Evolutionary conservation across 371 early-diverging fungal species (phyloP), one percentile per base, ranked within the genome.

Genomic region (Circinella umbellata): DNA sequence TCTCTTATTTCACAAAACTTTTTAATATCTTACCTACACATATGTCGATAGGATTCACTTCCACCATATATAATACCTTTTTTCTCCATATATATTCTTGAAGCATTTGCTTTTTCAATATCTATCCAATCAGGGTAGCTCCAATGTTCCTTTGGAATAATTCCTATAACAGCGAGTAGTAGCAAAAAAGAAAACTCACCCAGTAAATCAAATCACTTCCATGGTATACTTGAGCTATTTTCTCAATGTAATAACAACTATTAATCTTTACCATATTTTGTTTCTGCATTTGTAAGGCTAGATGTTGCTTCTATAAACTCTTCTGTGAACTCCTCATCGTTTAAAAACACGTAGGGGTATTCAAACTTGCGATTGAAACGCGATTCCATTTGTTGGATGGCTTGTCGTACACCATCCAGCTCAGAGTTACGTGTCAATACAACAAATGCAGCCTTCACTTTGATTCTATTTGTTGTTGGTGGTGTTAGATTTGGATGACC

Each of bases 321-420:
- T 0, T 90, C 86, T 0, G 90, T 89, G 71, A 97, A 98, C 4
- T 90, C 88, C 34, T 84, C 86, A 66, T 98, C 93, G 74, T 93
- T 95, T 47, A 94, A 68, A 70, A 93, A 92, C 17, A 98, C 93
- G 80, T 95, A 98, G 3, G 97, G 97, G 76, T 97, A 98, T 69
- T 90, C 76, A 81, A 86, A 94, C 27, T 86, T 80, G 60, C 77
- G 79, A 72, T 98, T 98, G 81, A 96, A 96, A 20, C 90, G 79
- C 61, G 92, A 89, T 74, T 97, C 96, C 42, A 96, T 83, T 76
- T 92, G 88, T 17, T 77, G 82, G 75, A 99, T 86, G 0, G 95
- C 85, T 9, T 73, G 73, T 35, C 80, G 74, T 53, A 96, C 83
- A 0, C 84, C 90, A 39, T 89, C 72, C 27, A 95, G 76, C 63